Evolutionary conservation across 805 yeast genomes (phyloP).

Genomic region (Myxozyma neglecta): DNA sequence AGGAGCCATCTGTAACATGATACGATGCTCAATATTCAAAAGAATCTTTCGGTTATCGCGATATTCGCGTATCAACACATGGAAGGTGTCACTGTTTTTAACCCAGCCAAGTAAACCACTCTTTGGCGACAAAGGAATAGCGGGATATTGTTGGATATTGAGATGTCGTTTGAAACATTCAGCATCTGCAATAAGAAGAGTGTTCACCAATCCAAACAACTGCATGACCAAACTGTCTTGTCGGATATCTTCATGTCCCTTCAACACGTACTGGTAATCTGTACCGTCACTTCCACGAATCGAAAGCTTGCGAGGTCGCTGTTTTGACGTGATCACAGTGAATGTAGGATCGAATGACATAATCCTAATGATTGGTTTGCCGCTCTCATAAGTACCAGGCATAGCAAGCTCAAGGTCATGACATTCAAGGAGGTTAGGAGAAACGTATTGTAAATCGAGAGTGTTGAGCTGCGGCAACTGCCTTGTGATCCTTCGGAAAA

Average conservation of each 20-base stretch:
- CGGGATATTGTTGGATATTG: conserved; percentile 88
- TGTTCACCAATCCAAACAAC: conserved; percentile 90
- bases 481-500: conserved; percentile 85
- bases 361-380: conserved; percentile 73
- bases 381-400: conserved; percentile 90
- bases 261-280: conserved; percentile 75
- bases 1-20: conserved; percentile 97
- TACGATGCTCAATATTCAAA: conserved; percentile 88
- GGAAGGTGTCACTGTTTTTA: conserved; percentile 95
- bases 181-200: conserved; percentile 81
- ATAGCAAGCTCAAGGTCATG: conserved; percentile 80
- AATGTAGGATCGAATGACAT: conserved; percentile 76
- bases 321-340: conserved; percentile 89
- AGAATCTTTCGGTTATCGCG: conserved; percentile 88
- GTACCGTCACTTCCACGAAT: conserved; percentile 90
- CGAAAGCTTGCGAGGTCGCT: conserved; percentile 84
- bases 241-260: conserved; percentile 97
- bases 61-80: conserved; percentile 85
- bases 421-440: conserved; percentile 82
- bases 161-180: conserved; percentile 95
- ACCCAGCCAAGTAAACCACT: conserved; percentile 98
- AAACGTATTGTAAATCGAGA: conserved; percentile 86
- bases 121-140: conserved; percentile 93
- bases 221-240: conserved; percentile 99
- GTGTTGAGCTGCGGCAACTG: conserved; percentile 85